These are phyloP conservation scores for Neolentinus lepideus DNA, from an alignment of 1,284 basidiomycete species.

Conservation along the genomic window DNA sequence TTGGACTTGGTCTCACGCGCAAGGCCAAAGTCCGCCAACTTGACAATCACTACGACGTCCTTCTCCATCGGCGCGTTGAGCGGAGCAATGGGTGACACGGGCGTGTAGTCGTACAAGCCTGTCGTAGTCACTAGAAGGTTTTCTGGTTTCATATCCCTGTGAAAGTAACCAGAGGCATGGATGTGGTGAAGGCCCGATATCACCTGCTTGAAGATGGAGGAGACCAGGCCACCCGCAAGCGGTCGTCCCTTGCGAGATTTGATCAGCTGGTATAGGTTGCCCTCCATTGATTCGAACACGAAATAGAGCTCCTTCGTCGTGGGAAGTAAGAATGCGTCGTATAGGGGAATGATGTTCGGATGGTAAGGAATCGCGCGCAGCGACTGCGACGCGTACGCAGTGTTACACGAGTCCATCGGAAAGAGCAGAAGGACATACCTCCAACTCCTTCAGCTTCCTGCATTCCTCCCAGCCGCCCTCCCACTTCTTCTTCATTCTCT, in stretches of 20 bases:
- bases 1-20: constrained; percentile 85
- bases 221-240: constrained; percentile 91
- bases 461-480: constrained; percentile 98
- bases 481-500: constrained; percentile 98
- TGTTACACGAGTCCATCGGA: constrained; percentile 12
- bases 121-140: constrained; percentile 99
- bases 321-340: constrained; percentile 97
- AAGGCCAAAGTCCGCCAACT: constrained; percentile 97
- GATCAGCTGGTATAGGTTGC: constrained; percentile 98
- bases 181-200: constrained; percentile 90
- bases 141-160: constrained; percentile 99
- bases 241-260: constrained; percentile 93
- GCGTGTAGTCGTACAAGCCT: constrained; percentile 91
- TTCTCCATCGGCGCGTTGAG: constrained; percentile 66
- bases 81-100: constrained; percentile 55
- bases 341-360: constrained; percentile 96
- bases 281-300: constrained; percentile 99
- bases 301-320: constrained; percentile 95
- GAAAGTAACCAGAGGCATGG: constrained; percentile 91
- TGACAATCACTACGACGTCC: constrained; percentile 96
- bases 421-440: constrained; percentile 49
- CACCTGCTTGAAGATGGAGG: constrained; percentile 93
- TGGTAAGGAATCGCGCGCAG: constrained; percentile 91
- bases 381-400: constrained; percentile 49
- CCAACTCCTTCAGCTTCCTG: constrained; percentile 91